phyloP scores from a whole-genome alignment of 441 rosid genomes.

The Gossypium gossypioides region DNA sequence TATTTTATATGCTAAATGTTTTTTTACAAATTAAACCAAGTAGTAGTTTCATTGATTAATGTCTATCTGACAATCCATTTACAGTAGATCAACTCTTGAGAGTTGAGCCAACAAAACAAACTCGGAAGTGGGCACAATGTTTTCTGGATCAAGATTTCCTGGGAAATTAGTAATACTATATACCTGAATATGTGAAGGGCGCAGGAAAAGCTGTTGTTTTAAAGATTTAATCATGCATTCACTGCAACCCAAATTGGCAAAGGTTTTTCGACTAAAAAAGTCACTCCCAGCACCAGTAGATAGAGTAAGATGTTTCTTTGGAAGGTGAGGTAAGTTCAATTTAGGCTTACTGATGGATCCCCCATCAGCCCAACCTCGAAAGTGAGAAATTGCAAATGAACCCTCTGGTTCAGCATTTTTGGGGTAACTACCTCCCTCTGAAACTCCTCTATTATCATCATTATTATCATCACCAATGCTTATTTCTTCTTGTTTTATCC shows the following conservation, averaged over 20 bases:
- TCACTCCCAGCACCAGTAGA: conserved; percentile 26
- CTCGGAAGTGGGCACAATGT: not conserved
- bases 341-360: conserved; percentile 15
- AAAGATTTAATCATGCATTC: conserved; percentile 59
- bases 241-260: conserved; percentile 59
- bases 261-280: conserved; percentile 64
- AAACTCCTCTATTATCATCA: not conserved
- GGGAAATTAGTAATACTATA: not conserved
- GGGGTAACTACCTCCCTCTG: conserved; percentile 6
- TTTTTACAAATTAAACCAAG: not conserved
- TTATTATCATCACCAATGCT: not conserved
- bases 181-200: conserved; percentile 84
- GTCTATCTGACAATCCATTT: not conserved
- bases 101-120: not conserved
- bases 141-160: not conserved
- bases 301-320: conserved; percentile 21
- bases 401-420: conserved; percentile 18
- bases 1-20: not conserved
- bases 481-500: conserved; percentile 27
- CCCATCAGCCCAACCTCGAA: conserved; percentile 47
- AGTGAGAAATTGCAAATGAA: conserved; percentile 28
- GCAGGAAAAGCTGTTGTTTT: conserved; percentile 38
- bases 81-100: not conserved
- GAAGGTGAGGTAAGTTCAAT: conserved; percentile 23
- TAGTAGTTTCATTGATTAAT: not conserved